A percentile compares a stretch with the other conserved stretches of the same genome.
Conservation (phyloP, 2,329 filamentous ascomycete species). For the Passalora sequoiae region DNA sequence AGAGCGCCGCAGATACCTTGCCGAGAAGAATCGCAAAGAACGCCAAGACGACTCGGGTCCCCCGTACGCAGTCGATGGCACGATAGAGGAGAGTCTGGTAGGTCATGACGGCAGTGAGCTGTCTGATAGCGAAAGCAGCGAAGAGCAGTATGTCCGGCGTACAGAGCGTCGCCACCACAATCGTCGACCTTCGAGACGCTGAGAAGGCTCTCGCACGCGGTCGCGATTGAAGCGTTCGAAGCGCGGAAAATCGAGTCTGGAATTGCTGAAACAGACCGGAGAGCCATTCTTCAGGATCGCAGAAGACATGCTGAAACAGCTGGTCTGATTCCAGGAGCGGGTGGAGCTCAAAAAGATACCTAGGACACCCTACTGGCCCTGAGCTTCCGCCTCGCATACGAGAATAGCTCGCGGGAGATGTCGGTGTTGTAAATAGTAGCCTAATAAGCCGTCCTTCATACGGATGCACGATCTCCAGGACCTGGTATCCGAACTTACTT, state of each 20-base stretch:
- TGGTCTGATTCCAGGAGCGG: conserved; percentile 7
- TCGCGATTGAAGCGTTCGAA: not conserved
- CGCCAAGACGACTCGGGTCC: too few relatives aligned
- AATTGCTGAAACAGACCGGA: conserved; percentile 3
- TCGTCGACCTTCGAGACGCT: conserved; percentile 14
- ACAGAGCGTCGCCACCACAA: conserved; percentile 4
- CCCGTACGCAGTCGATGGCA: too few relatives aligned
- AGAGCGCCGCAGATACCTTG: too few relatives aligned
- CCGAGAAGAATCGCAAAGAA: too few relatives aligned
- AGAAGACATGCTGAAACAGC: conserved; percentile 13
- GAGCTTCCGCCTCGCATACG: too few relatives aligned
- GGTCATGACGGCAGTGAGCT: too few relatives aligned
- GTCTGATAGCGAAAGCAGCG: conserved; percentile 1
- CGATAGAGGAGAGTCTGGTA: too few relatives aligned
- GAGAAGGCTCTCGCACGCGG: conserved; percentile 12
- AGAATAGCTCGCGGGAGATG: too few relatives aligned
- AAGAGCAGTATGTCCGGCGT: conserved; percentile 2
- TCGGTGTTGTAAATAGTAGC: not conserved
- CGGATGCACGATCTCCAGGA: not conserved
- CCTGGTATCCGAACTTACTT: not conserved
- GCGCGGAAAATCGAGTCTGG: conserved; percentile 3
- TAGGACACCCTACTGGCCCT: too few relatives aligned
- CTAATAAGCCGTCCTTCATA: not conserved
- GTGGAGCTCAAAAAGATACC: too few relatives aligned
- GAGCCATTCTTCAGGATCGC: conserved; percentile 14